Conservation (phyloP, 2,329 filamentous ascomycete species). For the Piedraia hortae region DNA sequence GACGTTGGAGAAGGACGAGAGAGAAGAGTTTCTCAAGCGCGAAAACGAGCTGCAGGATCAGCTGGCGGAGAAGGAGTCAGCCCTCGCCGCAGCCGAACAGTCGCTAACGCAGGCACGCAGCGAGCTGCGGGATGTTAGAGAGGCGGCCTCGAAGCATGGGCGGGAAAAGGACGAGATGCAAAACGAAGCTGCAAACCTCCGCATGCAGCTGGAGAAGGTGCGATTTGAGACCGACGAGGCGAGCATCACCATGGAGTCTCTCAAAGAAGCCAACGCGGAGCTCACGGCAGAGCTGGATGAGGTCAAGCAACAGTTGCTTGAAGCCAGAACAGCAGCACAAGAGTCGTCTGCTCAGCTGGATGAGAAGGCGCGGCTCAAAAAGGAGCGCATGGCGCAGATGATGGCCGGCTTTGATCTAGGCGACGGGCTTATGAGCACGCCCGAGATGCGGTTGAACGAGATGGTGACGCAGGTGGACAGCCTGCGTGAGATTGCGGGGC, state of each 20-base stretch:
- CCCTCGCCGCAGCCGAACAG: constrained; percentile 54
- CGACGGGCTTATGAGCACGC: constrained; percentile 75
- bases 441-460: constrained; percentile 59
- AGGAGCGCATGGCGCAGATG: constrained; percentile 99
- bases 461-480: constrained; percentile 62
- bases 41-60: constrained; percentile 97
- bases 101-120: constrained; percentile 58
- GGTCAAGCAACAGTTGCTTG: constrained; percentile 80
- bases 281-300: constrained; percentile 80
- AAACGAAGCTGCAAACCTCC: constrained; percentile 68
- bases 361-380: constrained; percentile 96
- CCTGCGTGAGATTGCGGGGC: constrained; percentile 46
- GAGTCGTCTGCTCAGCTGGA: constrained; percentile 73
- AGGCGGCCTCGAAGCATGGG: constrained; percentile 53
- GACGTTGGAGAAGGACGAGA: constrained; percentile 80
- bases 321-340: constrained; percentile 89
- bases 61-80: constrained; percentile 71
- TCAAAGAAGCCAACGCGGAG: constrained; percentile 88
- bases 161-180: constrained; percentile 78
- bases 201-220: constrained; percentile 89
- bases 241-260: constrained; percentile 85
- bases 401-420: constrained; percentile 96
- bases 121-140: constrained; percentile 61
- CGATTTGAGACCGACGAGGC: constrained; percentile 92
- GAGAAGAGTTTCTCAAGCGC: constrained; percentile 77